These are phyloP conservation scores for Phytopythium aichiense DNA, from an alignment of 352 stramenopile species.

Conservation along the genomic window DNA sequence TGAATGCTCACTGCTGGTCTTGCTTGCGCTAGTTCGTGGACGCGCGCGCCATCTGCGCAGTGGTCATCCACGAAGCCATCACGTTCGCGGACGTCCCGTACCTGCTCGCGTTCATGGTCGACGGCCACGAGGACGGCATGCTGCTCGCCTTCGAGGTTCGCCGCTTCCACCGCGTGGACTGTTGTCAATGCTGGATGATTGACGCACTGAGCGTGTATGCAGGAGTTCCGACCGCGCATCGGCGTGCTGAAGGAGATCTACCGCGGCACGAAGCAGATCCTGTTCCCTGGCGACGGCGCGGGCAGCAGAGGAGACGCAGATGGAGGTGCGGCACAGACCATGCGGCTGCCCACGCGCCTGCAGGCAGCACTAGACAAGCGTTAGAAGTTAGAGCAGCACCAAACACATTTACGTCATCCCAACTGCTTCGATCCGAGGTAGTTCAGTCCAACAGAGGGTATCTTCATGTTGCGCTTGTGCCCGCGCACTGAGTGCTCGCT, in stretches of 20 bases:
- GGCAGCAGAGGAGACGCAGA: not conserved
- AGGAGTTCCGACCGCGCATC: slow-evolving; percentile 71
- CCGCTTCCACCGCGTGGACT: not conserved
- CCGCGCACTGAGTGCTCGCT: not conserved
- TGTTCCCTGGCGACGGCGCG: slow-evolving; percentile 36
- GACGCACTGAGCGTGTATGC: not conserved
- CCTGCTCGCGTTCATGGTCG: slow-evolving; percentile 75
- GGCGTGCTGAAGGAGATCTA: slow-evolving; percentile 71
- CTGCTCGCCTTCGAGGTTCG: slow-evolving; percentile 74
- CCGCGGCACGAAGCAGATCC: slow-evolving; percentile 37
- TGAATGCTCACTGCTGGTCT: not conserved
- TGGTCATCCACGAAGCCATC: slow-evolving; percentile 82
- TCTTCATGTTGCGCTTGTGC: not conserved
- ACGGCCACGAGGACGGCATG: slow-evolving; percentile 52
- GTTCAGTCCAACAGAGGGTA: not conserved
- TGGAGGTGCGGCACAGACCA: slow-evolving; percentile 9
- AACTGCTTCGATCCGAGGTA: not conserved
- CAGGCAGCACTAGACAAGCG: slow-evolving; percentile 4
- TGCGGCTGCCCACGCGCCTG: slow-evolving; percentile 36
- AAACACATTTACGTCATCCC: not conserved
- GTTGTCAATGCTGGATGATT: not conserved
- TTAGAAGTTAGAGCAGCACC: not conserved
- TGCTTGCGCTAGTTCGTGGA: slow-evolving; percentile 33
- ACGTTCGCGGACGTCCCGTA: slow-evolving; percentile 78
- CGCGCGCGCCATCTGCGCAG: slow-evolving; percentile 40